Conservation (phyloP, 352 stramenopile genomes). For the Phytopythium boreale region DNA sequence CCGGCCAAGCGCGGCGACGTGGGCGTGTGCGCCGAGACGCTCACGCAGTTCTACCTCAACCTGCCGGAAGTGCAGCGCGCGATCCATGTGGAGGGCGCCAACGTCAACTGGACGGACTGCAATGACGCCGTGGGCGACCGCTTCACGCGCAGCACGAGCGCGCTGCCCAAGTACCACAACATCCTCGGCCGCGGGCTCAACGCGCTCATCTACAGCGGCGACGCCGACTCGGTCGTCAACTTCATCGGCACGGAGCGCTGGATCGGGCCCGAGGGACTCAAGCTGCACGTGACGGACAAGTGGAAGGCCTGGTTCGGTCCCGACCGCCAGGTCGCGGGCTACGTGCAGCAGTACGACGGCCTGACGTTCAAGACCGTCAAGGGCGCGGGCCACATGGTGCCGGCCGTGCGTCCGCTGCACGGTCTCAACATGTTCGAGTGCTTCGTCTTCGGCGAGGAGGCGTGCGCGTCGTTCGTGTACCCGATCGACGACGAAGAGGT, state of each 20-base stretch:
- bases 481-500: slow-evolving; percentile 66
- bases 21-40: slow-evolving; percentile 58
- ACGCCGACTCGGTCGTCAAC: slow-evolving; percentile 80
- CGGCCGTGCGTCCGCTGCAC: slow-evolving; percentile 65
- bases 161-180: slow-evolving; percentile 66
- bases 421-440: slow-evolving; percentile 79
- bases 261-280: slow-evolving; percentile 66
- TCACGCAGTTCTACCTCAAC: slow-evolving; percentile 69
- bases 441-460: slow-evolving; percentile 67
- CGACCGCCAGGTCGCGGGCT: slow-evolving; percentile 82
- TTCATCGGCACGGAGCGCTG: slow-evolving; percentile 88
- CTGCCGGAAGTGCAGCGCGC: slow-evolving; percentile 50
- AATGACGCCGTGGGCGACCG: slow-evolving; percentile 51
- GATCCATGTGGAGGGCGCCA: slow-evolving; percentile 44
- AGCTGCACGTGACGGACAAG: slow-evolving; percentile 30
- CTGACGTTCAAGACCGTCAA: slow-evolving; percentile 92
- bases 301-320: slow-evolving; percentile 77
- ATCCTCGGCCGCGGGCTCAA: slow-evolving; percentile 51
- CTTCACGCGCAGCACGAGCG: slow-evolving; percentile 56
- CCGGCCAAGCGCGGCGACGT: slow-evolving; percentile 45
- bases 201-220: slow-evolving; percentile 71
- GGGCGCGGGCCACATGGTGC: slow-evolving; percentile 90
- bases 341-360: slow-evolving; percentile 84
- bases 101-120: slow-evolving; percentile 61
- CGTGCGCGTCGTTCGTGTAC: slow-evolving; percentile 61